Evolutionary conservation across 179 eudicot genomes (phyloP).

Genomic region (Actinidia arguta): DNA sequence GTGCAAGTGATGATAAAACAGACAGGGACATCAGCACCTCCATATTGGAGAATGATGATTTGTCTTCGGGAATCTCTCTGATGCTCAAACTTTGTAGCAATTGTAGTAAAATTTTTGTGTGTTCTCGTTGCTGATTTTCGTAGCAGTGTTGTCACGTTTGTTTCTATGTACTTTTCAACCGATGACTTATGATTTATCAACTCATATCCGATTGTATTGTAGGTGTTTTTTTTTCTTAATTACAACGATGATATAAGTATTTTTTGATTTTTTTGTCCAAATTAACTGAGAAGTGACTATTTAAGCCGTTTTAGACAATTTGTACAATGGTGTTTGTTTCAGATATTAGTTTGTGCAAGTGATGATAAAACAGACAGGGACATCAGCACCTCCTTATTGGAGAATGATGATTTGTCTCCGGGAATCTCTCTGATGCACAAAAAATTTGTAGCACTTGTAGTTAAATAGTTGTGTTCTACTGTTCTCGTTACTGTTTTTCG

Average conservation of each 20-base stretch:
- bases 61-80: conserved; percentile 24
- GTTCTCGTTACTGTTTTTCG: not conserved
- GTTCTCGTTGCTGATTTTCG: no score
- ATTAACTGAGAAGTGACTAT: not conserved
- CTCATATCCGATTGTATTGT: no score
- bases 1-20: conserved; percentile 23
- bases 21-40: conserved; percentile 21
- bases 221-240: not conserved
- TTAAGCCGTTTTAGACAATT: no score
- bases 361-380: conserved; percentile 23
- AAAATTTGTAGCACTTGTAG: not conserved
- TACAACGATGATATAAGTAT: no score
- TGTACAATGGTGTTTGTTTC: not conserved
- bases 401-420: conserved; percentile 20
- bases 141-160: no score
- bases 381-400: conserved; percentile 4
- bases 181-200: no score
- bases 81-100: not conserved
- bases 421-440: conserved; percentile 28
- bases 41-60: conserved; percentile 17
- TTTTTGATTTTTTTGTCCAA: not conserved
- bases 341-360: conserved; percentile 15
- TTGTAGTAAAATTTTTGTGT: not conserved
- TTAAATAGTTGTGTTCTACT: not conserved
- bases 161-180: no score